Evolutionary conservation across 2,329 filamentous ascomycete genomes (phyloP).

Genomic region (Phaeoacremonium minimum): DNA sequence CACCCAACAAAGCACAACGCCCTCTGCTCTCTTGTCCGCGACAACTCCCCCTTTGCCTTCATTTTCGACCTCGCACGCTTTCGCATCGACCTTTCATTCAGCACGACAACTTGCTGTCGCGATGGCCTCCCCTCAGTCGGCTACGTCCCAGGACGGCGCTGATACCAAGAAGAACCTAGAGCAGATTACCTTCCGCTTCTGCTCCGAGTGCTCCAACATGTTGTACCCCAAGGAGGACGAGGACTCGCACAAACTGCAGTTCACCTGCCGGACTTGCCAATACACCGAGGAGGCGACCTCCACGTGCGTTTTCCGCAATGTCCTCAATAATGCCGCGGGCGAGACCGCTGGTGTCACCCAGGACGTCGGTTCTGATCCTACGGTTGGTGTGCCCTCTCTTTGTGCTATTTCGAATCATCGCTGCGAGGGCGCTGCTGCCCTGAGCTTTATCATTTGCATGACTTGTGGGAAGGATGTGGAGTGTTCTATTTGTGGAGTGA

Average conservation of each 20-base stretch:
- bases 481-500: slow-evolving; percentile 32
- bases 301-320: slow-evolving; percentile 92
- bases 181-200: slow-evolving; percentile 96
- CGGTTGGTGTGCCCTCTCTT: slow-evolving; percentile 72
- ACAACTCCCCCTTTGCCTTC: slow-evolving; percentile 1
- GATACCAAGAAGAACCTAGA: slow-evolving; percentile 53
- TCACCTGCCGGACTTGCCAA: slow-evolving; percentile 92
- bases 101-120: slow-evolving; percentile 4
- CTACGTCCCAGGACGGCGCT: slow-evolving; percentile 30
- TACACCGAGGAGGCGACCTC: slow-evolving; percentile 84
- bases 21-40: neutral
- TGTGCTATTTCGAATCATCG: slow-evolving; percentile 1
- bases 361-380: slow-evolving; percentile 95
- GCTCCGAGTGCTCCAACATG: slow-evolving; percentile 98
- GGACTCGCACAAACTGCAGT: slow-evolving; percentile 78
- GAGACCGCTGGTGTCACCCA: slow-evolving; percentile 97
- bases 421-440: neutral
- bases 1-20: neutral
- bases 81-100: slow-evolving; percentile 4
- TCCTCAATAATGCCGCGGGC: slow-evolving; percentile 84
- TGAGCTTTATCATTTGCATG: slow-evolving; percentile 33
- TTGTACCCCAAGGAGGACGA: slow-evolving; percentile 95
- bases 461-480: slow-evolving; percentile 39
- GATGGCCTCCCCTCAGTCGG: slow-evolving; percentile 58
- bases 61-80: slow-evolving; percentile 4